Percentiles rank a stretch among this genome's conserved stretches.
Evolutionary conservation across 345 rosid species (phyloP).

Genomic region (Linum lewisii): DNA sequence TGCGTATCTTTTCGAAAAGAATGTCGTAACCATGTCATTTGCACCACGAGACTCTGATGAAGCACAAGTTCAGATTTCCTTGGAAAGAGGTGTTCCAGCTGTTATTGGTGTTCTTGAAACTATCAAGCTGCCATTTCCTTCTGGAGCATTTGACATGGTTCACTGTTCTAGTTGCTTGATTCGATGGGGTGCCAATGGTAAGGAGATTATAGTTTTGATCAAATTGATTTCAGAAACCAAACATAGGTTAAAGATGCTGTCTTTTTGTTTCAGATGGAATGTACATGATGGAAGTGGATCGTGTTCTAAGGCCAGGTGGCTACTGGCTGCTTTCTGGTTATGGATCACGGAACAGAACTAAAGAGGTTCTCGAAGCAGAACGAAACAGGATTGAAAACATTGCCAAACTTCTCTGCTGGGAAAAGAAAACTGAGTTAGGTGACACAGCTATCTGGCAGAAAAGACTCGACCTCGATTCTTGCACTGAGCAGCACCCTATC

Average conservation of each 20-base stretch:
- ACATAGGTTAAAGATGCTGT: neutral
- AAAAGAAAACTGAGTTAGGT: neutral
- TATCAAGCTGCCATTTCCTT: conserved; percentile 2
- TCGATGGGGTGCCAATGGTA: conserved; percentile 3
- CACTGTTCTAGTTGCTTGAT: conserved; percentile 2
- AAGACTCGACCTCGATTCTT: neutral
- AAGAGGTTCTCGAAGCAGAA: neutral
- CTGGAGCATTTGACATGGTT: conserved; percentile 2
- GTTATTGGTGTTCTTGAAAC: conserved; percentile 2
- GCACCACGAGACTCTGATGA: conserved; percentile 1
- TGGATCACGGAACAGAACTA: neutral
- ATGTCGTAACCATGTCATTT: neutral
- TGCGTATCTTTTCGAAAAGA: neutral
- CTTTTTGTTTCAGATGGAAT: neutral
- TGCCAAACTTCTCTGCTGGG: conserved; percentile 1
- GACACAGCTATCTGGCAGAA: conserved; percentile 2
- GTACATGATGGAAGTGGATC: conserved; percentile 4
- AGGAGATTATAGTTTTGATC: neutral
- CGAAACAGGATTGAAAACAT: neutral
- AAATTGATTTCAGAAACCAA: no score
- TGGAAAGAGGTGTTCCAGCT: conserved; percentile 2
- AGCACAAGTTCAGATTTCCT: neutral
- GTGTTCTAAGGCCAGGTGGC: conserved; percentile 3
- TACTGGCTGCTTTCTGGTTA: conserved; percentile 3
- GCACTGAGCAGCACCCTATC: neutral